These are phyloP conservation scores for Rhododendron williamsianum DNA, from an alignment of 148 eudicot species.

Conservation along the genomic window DNA sequence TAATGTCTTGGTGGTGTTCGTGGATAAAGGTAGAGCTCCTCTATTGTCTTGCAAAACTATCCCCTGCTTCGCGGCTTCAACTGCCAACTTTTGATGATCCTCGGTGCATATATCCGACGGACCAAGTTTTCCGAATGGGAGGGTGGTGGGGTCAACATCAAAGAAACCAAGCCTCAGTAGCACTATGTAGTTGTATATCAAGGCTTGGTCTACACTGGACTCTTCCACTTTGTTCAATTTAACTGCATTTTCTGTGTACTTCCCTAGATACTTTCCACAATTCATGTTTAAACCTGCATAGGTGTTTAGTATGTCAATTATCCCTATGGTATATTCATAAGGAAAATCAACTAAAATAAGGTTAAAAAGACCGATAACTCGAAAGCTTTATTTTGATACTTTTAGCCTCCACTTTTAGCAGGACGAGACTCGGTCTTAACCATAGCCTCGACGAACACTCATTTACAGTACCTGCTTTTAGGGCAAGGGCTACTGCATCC, in stretches of 20 bases:
- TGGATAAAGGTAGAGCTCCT: slow-evolving; percentile 26
- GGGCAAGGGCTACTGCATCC: slow-evolving; percentile 36
- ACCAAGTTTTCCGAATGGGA: slow-evolving; percentile 27
- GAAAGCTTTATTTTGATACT: not conserved
- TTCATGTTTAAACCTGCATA: slow-evolving; percentile 39
- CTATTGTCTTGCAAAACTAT: slow-evolving; percentile 38
- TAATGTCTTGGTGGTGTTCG: slow-evolving; percentile 12
- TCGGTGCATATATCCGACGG: slow-evolving; percentile 30
- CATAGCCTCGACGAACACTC: not conserved
- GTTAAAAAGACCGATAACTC: not conserved
- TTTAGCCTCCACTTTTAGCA: not conserved
- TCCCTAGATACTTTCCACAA: slow-evolving; percentile 33
- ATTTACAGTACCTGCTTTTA: slow-evolving; percentile 27
- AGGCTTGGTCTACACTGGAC: slow-evolving; percentile 34
- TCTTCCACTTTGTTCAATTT: slow-evolving; percentile 23
- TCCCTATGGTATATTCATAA: not conserved
- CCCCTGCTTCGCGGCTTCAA: slow-evolving; percentile 44
- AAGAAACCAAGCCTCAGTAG: slow-evolving; percentile 50
- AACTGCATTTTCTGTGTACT: slow-evolving; percentile 28
- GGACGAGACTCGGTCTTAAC: not conserved
- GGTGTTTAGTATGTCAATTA: not conserved
- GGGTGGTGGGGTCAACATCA: slow-evolving; percentile 33
- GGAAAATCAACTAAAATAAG: too few relatives aligned
- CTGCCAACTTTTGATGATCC: slow-evolving; percentile 28
- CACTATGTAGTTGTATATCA: slow-evolving; percentile 33